A percentile compares a stretch with the other conserved stretches of the same genome.
phyloP scores from a whole-genome alignment of 495 filamentous ascomycete genomes.

The Aspergillus sclerotioniger region DNA sequence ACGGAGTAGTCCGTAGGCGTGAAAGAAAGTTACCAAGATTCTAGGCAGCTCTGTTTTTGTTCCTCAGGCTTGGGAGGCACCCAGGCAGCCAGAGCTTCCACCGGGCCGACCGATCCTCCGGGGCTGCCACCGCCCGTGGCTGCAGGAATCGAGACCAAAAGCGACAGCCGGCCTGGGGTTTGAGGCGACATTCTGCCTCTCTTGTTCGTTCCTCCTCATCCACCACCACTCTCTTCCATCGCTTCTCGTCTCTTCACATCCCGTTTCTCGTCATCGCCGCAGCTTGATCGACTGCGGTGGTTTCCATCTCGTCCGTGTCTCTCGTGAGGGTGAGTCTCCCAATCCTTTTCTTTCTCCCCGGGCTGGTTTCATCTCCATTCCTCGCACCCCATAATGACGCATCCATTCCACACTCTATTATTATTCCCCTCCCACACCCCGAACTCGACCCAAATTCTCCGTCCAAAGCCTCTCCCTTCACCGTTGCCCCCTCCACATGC shows the following conservation, averaged over 20 bases:
- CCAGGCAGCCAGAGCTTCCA: background rate
- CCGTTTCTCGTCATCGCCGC: background rate
- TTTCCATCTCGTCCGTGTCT: background rate
- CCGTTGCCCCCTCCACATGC: conserved; percentile 6
- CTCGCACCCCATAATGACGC: conserved; percentile 40
- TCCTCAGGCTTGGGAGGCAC: too few species aligned
- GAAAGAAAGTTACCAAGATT: too few species aligned
- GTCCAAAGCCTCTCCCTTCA: conserved; percentile 12
- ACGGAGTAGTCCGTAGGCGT: too few species aligned
- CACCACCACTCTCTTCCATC: conserved; percentile 3
- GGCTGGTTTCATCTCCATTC: conserved; percentile 12
- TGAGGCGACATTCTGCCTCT: conserved; percentile 17
- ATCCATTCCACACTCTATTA: conserved; percentile 23
- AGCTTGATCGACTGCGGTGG: background rate
- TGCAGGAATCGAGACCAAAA: conserved; percentile 30
- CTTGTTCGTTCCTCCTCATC: conserved; percentile 4
- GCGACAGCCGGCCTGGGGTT: conserved; percentile 13
- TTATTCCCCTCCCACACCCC: conserved; percentile 14
- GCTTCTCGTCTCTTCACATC: background rate
- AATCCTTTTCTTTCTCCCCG: background rate
- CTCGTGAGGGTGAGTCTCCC: conserved; percentile 14
- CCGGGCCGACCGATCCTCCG: conserved; percentile 25
- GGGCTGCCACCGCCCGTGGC: conserved; percentile 14
- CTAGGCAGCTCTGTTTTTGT: too few species aligned
- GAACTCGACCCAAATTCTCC: conserved; percentile 20